Base-by-base conservation (phyloP, 768 basidiomycete species). In the Heimioporus sp. region DNA sequence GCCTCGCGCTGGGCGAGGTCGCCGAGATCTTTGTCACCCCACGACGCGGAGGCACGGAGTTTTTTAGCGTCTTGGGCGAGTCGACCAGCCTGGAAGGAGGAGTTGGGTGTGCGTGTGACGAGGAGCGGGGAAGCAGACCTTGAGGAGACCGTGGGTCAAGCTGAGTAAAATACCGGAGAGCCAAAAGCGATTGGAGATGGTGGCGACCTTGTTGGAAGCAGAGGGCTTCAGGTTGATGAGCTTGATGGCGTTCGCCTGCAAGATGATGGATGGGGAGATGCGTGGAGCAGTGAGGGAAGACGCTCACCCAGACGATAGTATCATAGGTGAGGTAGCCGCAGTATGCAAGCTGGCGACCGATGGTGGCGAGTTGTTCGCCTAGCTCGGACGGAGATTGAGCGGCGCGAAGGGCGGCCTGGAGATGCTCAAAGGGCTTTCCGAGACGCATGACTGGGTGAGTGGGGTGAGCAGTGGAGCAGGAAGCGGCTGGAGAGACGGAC, bases 361-460 rank as follows among this genome's bases (percentile, higher is more conserved):
- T 83, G 20, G 88, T 83, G 1, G 87, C 80, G 49, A 94, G 73
- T 55, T 87, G 86, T 65, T 98, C 91, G 11, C 78, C 71, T 1
- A 84, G 59, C 50, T 84, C 79, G 7, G 77, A 76, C 5, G 81
- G 55, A 1, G 79, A 65, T 24, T 84, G 70, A 4, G 83, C 73
- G 17, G 88, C 85, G 46, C 85, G 86, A 41, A 97, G 73, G 30
- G 92, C 94, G 1, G 92, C 83, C 67, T 98, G 96, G 7, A 95
- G 76, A 71, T 97, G 92, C 65, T 99, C 97, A 56, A 95, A 60
- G 9, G 94, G 93, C 71, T 98, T 96, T 60, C 93, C 92, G 48
- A 99, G 76, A 15, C 97, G 85, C 78, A 98, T 76, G 35, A 97
- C 96, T 98, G 57, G 16, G 10, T 45, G 16, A 13, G 24, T 28